Base-by-base conservation (phyloP, 805 yeast genomes). In the Kodamaea sagamina region DNA sequence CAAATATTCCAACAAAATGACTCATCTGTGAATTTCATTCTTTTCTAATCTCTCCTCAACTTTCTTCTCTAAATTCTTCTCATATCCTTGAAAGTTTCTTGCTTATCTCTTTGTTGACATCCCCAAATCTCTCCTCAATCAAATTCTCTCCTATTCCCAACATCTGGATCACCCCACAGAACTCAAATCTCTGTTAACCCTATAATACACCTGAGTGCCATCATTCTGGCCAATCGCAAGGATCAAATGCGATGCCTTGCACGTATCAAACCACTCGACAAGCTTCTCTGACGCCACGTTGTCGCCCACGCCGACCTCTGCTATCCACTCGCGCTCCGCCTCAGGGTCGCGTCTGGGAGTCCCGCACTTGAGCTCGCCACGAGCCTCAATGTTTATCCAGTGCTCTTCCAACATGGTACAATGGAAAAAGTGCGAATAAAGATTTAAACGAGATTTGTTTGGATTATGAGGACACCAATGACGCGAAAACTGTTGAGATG, bases 171-270 rank as follows among this genome's bases (percentile, higher is more conserved):
- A n/a, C n/a, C n/a, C n/a, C n/a, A n/a, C n/a, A n/a, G n/a, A 12
- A 24, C 25, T 32, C 32, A 41, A 41, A 3, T 35, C 45, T 21
- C 19, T 22, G 17, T 42, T 27, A 2, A 42, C 41, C 11, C 28
- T 28, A 21, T 42, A 42, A 13, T 42, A 42, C 4, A 42, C 45
- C 16, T 31, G 29, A 1, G 45, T 42, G 9, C 45, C 45, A 21
- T 42, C 45, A n/a, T 36, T 26, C 18, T 37, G 41, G n/a, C 32
- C 24, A 9, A 42, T 42, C 15, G 45, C 45, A 10, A 42, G 26
- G 11, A 36, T 36, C 34, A 42, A 32, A 19, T 42, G 25, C 31
- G 36, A 31, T 13, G 41, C 18, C 17, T 25, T 37, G 15, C 31
- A 21, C 18, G 19, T 7, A 15, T 16, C 13, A 17, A 42, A 42